Evolutionary conservation across 495 filamentous ascomycete genomes (phyloP).

Genomic region (Aspergillus cristatus): DNA sequence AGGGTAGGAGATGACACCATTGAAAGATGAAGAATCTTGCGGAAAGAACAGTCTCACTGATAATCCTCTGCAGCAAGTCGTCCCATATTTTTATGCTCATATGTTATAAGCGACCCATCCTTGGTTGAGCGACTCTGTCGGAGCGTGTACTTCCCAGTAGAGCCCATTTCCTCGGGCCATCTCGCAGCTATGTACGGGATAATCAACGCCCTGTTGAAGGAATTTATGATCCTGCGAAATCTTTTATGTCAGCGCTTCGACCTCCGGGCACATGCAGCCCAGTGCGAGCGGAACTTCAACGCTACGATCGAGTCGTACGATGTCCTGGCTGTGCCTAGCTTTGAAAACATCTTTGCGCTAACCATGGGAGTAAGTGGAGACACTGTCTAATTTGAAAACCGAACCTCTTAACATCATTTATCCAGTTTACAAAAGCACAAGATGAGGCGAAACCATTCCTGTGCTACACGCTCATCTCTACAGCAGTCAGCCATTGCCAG

Average conservation of each 20-base stretch:
- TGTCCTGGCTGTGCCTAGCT: constrained; percentile 13
- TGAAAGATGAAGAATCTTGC: not conserved
- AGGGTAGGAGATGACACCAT: not conserved
- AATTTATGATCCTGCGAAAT: constrained; percentile 7
- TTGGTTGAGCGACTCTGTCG: constrained; percentile 12
- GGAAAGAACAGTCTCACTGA: not conserved
- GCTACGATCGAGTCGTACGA: constrained; percentile 10
- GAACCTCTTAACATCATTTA: no score
- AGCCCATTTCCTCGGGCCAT: constrained; percentile 5
- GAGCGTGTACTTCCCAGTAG: constrained; percentile 11
- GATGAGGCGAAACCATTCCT: constrained; percentile 9
- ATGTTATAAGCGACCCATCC: constrained; percentile 8
- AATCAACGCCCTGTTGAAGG: constrained; percentile 13
- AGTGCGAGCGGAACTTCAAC: constrained; percentile 13
- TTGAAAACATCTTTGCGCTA: constrained; percentile 16
- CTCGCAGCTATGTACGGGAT: constrained; percentile 15
- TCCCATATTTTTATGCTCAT: constrained; percentile 12
- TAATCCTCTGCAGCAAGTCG: not conserved
- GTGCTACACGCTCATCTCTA: constrained; percentile 4
- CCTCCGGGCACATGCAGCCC: constrained; percentile 7
- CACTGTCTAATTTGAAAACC: no score
- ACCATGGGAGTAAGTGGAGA: constrained; percentile 14
- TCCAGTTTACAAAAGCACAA: constrained; percentile 8
- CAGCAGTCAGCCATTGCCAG: constrained; percentile 9
- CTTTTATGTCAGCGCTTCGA: constrained; percentile 9